Base-by-base conservation (phyloP, 345 rosid species). In the Angophora floribunda region DNA sequence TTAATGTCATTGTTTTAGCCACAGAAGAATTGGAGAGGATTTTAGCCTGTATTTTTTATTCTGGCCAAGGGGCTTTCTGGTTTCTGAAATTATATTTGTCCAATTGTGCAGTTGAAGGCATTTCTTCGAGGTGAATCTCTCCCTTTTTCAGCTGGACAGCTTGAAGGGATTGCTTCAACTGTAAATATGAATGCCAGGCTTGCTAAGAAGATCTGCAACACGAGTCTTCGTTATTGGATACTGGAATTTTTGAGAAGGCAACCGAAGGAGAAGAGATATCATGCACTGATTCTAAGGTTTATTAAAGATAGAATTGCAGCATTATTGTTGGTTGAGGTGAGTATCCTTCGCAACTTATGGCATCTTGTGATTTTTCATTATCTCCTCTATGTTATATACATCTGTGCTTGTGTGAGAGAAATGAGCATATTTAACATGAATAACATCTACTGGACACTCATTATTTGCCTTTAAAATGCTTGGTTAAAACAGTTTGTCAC, bases 161-260 rank as follows among this genome's bases (percentile, higher is more conserved):
- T 97, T 87, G 99, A 97, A 93, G 98, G 96, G 84, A 94, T 96
- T 50, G 98, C 97, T 89, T 95, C 98, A 75, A 57, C 89, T 13
- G 93, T 95, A 70, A 95, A 95, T 89, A 93, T 96, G 94, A 97
- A 95, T 79, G 84, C 90, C 88, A 93, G 92, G 90, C 87, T 90
- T 24, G 95, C 90, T 86, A 96, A 94, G 90, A 95, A 87, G 93
- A 96, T 97, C 88, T 92, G 92, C 67, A 91, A 85, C 91, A 94
- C 87, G 51, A 92, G 97, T 90, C 98, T 96, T 55, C 97, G 97
- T 51, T 97, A 97, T 92, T 97, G 99, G 99, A 94, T 93, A 85
- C 91, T 96, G 90, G 97, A 96, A 91, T 95, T 92, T 89, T 88
- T 97, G 89, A 95, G 94, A 92, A 93, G 96, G 92, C 98, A 96